Base-by-base conservation (phyloP, 1,139 yeast species). In the Pneumocystis jirovecii region DNA sequence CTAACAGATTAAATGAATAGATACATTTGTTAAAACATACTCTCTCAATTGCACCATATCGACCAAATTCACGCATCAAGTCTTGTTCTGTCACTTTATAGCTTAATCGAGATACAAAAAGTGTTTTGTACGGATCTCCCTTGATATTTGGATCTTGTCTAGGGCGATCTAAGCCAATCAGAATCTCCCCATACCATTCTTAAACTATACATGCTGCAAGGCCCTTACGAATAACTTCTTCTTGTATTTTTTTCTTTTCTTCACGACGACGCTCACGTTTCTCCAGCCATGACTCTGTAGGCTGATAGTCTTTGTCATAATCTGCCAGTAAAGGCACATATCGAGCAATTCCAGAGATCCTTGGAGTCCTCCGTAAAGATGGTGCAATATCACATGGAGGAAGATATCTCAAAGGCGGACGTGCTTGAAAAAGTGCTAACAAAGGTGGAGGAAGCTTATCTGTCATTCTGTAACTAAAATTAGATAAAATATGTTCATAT, bases 121-220 rank as follows among this genome's bases (percentile, higher is more conserved):
- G 80, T 0, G 97, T 91, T 67, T 80, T 79, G 72, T 81, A 85
- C 0, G 97, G 95, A 71, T 90, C 96, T 10, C 87, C 86, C 69
- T 81, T 78, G 35, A 85, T 78, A 64, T 85, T 83, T 6, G 83
- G 81, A 71, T 89, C 96, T 50, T 72, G 75, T 63, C 70, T 77
- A 39, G 83, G 91, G 69, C 79, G 79, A 89, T 81, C 71, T 69
- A 64, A 17, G 1, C 5, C 35, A 21, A 5, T 17, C 1, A 77
- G 74, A 64, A 77, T 10, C 10, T 4, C 2, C 40, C 10, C 2
- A 10, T 4, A 12, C 40, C 2, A 37, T 17, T 39, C 25, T 15
- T 35, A 29, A 15, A 21, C 34, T 68, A 15, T 67, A 66, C 71
- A 90, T 72, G 71, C 78, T 67, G 69, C 72, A 61, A 74, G 73